Evolutionary conservation across 1,139 yeast genomes (phyloP), one percentile per base, ranked within the genome.

Genomic region (Saccharomycopsis hybrid): DNA sequence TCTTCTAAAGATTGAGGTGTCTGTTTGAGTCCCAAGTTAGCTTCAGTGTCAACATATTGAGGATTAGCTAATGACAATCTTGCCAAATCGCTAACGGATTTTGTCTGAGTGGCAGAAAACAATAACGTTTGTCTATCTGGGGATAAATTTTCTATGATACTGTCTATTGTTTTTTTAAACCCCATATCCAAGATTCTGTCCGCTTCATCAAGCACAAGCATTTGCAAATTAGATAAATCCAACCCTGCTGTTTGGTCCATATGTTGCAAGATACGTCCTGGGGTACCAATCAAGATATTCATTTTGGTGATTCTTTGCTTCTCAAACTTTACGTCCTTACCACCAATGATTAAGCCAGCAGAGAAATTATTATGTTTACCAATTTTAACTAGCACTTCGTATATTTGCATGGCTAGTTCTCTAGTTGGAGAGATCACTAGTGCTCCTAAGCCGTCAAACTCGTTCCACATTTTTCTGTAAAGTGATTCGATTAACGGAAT

Each of bases 131-230:
- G 98, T 66, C 97, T 79, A 4, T 82, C 75, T 11, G 85, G 77
- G 1, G 97, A 96, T 54, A 92, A 70, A 63, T 87, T 94, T 44
- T 82, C 79, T 30, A 92, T 70, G 51, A 92, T 92, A 46, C 84
- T 85, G 65, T 94, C 97, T 51, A 92, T 69, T 44, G 95, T 88
- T 60, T 82, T 82, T 63, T 83, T 85, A 73, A 92, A 92, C 5
- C 98, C 98, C 96, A 92, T 88, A 66, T 92, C 99, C 58, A 92
- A 71, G 62, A 95, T 88, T 59, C 98, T 74, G 64, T 92, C 99
- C 0, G 98, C 98, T 67, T 92, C 99, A 65, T 92, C 99, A 50
- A 92, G 68, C 0, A 92, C 94, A 47, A 92, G 69, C 59, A 85
- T 77, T 65, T 90, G 95, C 54, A 92, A 68, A 61, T 88, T 89